Percentiles rank a stretch among this genome's conserved stretches.
Conservation (phyloP, 176 grass and related monocot species). For the Eleusine indica region DNA sequence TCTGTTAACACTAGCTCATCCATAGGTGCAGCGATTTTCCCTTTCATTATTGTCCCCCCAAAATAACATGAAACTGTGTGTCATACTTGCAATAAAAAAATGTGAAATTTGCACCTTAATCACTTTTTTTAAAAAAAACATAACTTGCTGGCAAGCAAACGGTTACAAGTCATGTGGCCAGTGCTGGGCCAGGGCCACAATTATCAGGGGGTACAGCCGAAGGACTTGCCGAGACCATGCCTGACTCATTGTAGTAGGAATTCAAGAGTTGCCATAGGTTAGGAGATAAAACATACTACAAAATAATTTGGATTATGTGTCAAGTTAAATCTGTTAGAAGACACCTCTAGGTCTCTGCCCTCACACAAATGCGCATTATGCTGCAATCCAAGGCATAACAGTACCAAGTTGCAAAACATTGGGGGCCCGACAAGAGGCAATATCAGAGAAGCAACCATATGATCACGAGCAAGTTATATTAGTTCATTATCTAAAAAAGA, state of each 20-base stretch:
- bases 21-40: neutral
- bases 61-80: slow-evolving; percentile 10
- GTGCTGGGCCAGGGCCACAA: neutral
- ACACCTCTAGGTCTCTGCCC: neutral
- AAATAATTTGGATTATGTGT: slow-evolving; percentile 2
- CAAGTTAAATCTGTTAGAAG: slow-evolving; percentile 21
- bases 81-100: neutral
- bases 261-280: neutral
- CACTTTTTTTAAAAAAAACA: neutral
- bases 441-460: slow-evolving; percentile 7
- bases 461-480: slow-evolving; percentile 4
- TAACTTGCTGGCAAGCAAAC: neutral
- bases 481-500: neutral
- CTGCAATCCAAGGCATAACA: neutral
- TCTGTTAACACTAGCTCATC: neutral
- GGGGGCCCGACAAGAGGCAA: neutral
- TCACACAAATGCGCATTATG: neutral
- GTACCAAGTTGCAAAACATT: slow-evolving; percentile 1
- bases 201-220: neutral
- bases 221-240: neutral
- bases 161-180: neutral
- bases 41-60: neutral
- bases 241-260: neutral
- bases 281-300: neutral
- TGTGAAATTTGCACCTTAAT: neutral